Base-by-base conservation (phyloP, 768 basidiomycete genomes). In the Dioszegia crocea region DNA sequence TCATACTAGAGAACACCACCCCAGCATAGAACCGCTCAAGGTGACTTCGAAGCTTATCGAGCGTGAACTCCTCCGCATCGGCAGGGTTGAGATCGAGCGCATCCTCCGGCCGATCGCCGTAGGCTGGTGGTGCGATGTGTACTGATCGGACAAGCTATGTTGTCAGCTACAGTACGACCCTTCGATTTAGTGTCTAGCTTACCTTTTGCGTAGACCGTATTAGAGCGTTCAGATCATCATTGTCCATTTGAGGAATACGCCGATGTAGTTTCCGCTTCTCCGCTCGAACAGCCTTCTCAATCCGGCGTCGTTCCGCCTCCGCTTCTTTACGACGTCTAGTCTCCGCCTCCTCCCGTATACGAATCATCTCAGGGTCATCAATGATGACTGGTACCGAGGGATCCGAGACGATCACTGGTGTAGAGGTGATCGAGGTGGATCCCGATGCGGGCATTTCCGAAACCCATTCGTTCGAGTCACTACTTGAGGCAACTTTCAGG, bases 151-250 rank as follows among this genome's bases (percentile, higher is more conserved):
- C 24, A 38, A 53, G 36, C 51, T 53, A 23, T n/a, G 21, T 24
- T 53, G 33, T 33, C 33, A 33, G 33, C 33, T 33, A n/a, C n/a
- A n/a, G n/a, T n/a, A 8, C 17, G 21, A 19, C 16, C 21, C 21
- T 45, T 17, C 5, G 40, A 41, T 41, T 17, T 41, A n/a, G 12
- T 23, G n/a, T 17, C 3, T 8, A n/a, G 30, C 75, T 38, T 19
- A 78, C 80, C 72, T 80, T 80, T 68, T 81, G 78, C 66, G 81
- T 80, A 27, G 79, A 66, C 24, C 81, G 46, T 24, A 80, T 65
- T 26, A 81, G 67, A 30, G 76, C 73, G 60, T 76, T 78, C 0
- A 81, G 64, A 39, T 80, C 74, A 24, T 80, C 78, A 59, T 80
- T 79, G 39, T 74, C 64, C n/a, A 81, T 44, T 10, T 79, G 79